These are phyloP conservation scores for Suhomyces vadensis DNA, from an alignment of 805 yeast genomes.

Conservation along the genomic window DNA sequence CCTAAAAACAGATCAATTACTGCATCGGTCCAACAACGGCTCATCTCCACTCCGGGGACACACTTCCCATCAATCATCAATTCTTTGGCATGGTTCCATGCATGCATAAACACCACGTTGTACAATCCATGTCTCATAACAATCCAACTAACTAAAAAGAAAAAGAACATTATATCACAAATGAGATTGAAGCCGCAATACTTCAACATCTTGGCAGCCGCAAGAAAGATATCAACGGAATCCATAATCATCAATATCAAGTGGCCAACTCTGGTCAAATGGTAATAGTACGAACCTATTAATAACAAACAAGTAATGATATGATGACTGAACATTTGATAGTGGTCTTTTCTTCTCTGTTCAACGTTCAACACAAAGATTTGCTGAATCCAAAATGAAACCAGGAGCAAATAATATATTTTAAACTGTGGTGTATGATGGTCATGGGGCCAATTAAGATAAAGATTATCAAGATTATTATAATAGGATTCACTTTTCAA, in stretches of 20 bases:
- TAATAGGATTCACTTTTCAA: conserved; percentile 61
- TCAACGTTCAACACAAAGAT: conserved; percentile 75
- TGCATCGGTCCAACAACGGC: conserved; percentile 52
- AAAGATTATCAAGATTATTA: conserved; percentile 56
- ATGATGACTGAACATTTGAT: conserved; percentile 88
- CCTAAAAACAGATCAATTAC: conserved; percentile 50
- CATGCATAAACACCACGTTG: conserved; percentile 64
- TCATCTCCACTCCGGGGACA: conserved; percentile 28
- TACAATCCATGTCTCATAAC: conserved; percentile 70
- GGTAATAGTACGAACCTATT: conserved; percentile 69
- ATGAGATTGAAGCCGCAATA: conserved; percentile 60
- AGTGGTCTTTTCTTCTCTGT: conserved; percentile 75
- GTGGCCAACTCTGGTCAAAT: conserved; percentile 77
- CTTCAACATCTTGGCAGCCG: conserved; percentile 74
- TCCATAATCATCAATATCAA: conserved; percentile 80
- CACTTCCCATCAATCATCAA: conserved; percentile 49
- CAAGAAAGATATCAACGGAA: conserved; percentile 69
- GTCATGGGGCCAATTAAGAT: conserved; percentile 74
- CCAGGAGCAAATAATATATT: conserved; percentile 66
- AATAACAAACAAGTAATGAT: conserved; percentile 71
- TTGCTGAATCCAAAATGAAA: conserved; percentile 83
- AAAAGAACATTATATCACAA: conserved; percentile 70
- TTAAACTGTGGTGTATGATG: conserved; percentile 55
- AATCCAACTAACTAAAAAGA: conserved; percentile 72
- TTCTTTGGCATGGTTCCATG: conserved; percentile 42